These are phyloP conservation scores for Zangia roseola DNA, from an alignment of 768 basidiomycete species.

Conservation along the genomic window DNA sequence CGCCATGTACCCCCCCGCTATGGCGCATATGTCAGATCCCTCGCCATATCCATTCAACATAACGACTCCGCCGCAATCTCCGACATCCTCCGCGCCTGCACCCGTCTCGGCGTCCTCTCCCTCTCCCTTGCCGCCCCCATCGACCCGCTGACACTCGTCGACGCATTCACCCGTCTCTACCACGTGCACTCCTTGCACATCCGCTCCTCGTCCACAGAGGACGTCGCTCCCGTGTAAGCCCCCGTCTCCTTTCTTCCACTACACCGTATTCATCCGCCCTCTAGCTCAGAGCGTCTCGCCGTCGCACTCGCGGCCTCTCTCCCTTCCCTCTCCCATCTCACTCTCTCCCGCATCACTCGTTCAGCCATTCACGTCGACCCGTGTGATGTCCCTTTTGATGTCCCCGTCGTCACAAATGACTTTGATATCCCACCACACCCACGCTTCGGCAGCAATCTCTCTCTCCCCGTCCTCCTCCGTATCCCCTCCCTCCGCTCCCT, in stretches of 20 bases:
- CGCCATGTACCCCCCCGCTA: constrained; percentile 56
- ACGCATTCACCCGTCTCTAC: constrained; percentile 23
- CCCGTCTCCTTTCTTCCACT: not conserved
- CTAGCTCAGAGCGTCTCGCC: constrained; percentile 55
- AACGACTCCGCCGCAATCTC: constrained; percentile 37
- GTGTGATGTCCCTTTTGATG: constrained; percentile 34
- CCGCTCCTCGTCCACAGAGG: constrained; percentile 31
- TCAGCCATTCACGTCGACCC: constrained; percentile 65
- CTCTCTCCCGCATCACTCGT: constrained; percentile 63
- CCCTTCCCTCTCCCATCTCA: constrained; percentile 52
- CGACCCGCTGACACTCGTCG: constrained; percentile 12
- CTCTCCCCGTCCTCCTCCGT: constrained; percentile 63
- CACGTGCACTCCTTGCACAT: constrained; percentile 21
- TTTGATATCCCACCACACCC: constrained; percentile 57
- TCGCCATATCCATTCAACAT: constrained; percentile 47
- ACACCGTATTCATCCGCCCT: constrained; percentile 3
- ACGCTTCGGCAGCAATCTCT: constrained; percentile 52
- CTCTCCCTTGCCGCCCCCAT: constrained; percentile 29
- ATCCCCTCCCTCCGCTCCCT: constrained; percentile 61
- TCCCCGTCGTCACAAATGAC: constrained; percentile 64
- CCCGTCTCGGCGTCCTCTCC: constrained; percentile 38
- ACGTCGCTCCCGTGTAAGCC: constrained; percentile 36
- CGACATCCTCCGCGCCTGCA: constrained; percentile 50
- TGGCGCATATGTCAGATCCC: constrained; percentile 48
- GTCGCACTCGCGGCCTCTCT: constrained; percentile 66